Evolutionary conservation across 805 yeast species (phyloP).

Genomic region (Suhomyces pyralidae): DNA sequence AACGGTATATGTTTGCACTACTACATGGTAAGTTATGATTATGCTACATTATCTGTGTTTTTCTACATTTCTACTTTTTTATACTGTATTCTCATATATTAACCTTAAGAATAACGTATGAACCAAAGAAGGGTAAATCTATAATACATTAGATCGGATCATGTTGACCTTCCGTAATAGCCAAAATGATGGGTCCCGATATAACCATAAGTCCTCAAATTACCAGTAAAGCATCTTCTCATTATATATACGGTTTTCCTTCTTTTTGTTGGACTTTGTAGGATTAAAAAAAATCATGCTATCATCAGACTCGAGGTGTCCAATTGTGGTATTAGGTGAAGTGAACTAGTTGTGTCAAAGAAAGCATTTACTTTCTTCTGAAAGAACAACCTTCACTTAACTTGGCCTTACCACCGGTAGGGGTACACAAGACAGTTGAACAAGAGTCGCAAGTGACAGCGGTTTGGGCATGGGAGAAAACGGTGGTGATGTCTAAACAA

Average conservation of each 20-base stretch:
- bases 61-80: too few species aligned
- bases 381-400: conserved; percentile 42
- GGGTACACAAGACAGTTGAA: conserved; percentile 39
- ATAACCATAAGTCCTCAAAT: not conserved
- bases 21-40: too few species aligned
- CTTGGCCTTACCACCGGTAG: conserved; percentile 44
- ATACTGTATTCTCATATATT: not conserved
- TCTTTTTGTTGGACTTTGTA: not conserved
- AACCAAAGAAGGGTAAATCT: conserved; percentile 3
- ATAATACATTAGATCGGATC: conserved; percentile 4
- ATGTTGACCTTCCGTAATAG: not conserved
- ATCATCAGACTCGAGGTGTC: not conserved
- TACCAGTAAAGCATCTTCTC: not conserved
- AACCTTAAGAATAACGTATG: not conserved
- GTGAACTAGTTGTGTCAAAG: not conserved
- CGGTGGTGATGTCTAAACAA: conserved; percentile 40
- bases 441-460: conserved; percentile 43
- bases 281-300: conserved; percentile 1
- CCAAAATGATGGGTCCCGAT: not conserved
- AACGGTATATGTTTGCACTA: too few species aligned
- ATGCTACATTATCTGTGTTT: too few species aligned
- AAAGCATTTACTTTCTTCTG: conserved; percentile 33
- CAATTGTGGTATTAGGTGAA: not conserved
- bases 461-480: conserved; percentile 42
- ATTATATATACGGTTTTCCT: not conserved